Conservation (phyloP, 495 filamentous ascomycete species). For the Penicillium robsamsonii region DNA sequence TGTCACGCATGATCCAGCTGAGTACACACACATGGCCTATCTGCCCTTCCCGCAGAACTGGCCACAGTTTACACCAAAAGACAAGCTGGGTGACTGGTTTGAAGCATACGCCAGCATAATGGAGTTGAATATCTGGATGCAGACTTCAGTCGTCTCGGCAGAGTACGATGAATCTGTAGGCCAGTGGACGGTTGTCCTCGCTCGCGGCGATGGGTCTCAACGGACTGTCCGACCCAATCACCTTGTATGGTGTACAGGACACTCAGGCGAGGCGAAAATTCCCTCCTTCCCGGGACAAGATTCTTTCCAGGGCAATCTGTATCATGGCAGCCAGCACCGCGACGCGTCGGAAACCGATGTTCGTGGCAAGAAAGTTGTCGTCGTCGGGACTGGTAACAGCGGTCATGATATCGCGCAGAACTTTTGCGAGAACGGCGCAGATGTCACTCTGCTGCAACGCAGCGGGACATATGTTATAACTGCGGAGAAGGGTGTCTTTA, state of each 20-base stretch:
- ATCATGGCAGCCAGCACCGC: conserved; percentile 44
- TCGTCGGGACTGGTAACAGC: conserved; percentile 80
- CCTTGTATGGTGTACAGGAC: conserved; percentile 51
- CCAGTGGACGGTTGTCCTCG: conserved; percentile 60
- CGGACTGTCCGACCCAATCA: conserved; percentile 46
- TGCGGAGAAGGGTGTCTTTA: conserved; percentile 55
- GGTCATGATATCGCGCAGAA: conserved; percentile 85
- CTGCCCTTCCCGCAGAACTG: conserved; percentile 67
- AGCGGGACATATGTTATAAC: conserved; percentile 72
- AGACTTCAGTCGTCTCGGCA: conserved; percentile 50
- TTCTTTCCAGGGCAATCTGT: conserved; percentile 46
- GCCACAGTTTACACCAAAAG: conserved; percentile 71
- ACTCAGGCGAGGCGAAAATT: conserved; percentile 48
- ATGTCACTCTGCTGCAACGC: conserved; percentile 79
- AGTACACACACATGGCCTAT: conserved; percentile 75
- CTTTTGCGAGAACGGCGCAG: conserved; percentile 69
- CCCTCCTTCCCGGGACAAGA: conserved; percentile 46
- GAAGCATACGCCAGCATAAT: conserved; percentile 68
- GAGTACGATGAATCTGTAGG: conserved; percentile 52
- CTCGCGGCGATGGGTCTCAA: conserved; percentile 40
- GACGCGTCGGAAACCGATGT: conserved; percentile 38
- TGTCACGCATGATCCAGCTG: conserved; percentile 60
- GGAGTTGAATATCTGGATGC: conserved; percentile 74
- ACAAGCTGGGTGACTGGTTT: conserved; percentile 77
- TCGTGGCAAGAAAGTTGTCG: conserved; percentile 65